Evolutionary conservation across 805 yeast genomes (phyloP).

Genomic region (Saccharomycopsis amapae): DNA sequence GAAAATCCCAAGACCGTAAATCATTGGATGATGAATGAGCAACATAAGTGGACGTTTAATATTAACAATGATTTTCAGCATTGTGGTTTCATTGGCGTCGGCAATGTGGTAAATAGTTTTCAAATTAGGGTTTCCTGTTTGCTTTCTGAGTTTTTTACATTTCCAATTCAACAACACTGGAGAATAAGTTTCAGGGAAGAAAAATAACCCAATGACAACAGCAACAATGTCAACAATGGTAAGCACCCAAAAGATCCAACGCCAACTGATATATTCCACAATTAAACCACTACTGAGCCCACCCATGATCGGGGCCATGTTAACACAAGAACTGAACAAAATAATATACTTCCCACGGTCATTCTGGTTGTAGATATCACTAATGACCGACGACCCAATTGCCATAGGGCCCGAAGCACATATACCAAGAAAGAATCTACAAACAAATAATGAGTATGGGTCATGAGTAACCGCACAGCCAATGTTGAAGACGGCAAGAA

Average conservation of each 20-base stretch:
- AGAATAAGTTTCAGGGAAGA: conserved; percentile 52
- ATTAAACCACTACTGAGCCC: conserved; percentile 53
- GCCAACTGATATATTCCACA: conserved; percentile 45
- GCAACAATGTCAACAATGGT: conserved; percentile 47
- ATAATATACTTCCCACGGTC: conserved; percentile 52
- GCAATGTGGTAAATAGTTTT: conserved; percentile 59
- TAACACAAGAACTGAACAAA: conserved; percentile 41
- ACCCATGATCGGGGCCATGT: conserved; percentile 54
- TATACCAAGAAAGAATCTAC: conserved; percentile 57
- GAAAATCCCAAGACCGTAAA: conserved; percentile 52
- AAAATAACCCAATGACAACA: conserved; percentile 37
- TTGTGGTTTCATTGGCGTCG: conserved; percentile 26
- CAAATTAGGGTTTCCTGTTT: conserved; percentile 48
- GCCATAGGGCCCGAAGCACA: conserved; percentile 63
- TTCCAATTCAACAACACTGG: conserved; percentile 44
- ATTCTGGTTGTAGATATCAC: conserved; percentile 49
- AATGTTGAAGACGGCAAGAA: conserved; percentile 42
- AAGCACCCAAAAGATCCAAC: conserved; percentile 57
- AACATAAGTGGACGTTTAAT: conserved; percentile 48
- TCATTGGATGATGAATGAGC: conserved; percentile 53
- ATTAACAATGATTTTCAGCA: conserved; percentile 25
- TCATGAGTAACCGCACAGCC: conserved; percentile 57
- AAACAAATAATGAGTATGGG: conserved; percentile 48
- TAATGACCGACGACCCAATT: conserved; percentile 62
- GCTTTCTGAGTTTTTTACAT: conserved; percentile 41